Base-by-base conservation (phyloP, 768 basidiomycete species). In the Auricularia cornea region DNA sequence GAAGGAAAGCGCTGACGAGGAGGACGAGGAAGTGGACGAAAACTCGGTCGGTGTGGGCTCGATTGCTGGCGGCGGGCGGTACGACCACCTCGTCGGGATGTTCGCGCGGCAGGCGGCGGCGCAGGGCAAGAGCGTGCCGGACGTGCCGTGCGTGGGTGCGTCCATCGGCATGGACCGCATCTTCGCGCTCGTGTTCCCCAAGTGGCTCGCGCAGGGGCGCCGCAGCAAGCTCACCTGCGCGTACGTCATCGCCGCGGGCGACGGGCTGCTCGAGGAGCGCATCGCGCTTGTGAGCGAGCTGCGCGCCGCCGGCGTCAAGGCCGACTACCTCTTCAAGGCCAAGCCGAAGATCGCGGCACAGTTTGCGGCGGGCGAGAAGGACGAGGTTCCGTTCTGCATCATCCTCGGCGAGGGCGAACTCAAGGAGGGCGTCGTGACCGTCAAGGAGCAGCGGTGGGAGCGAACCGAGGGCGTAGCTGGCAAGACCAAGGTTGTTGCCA, bases 31-130 rank as follows among this genome's bases (percentile, higher is more conserved):
- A 68, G 77, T 94, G 40, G 96, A 98, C 74, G 96, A 98, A 72
- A 89, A 91, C 1, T 83, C 88, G 68, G 86, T 98, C 41, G 97
- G 97, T 23, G 94, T 98, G 2, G 97, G 97, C n/a, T 97, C 94
- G 16, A 96, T 99, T 73, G 97, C 95, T n/a, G 97, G 92, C 1
- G 97, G 97, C 12, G 97, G 97, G 10, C 83, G 97, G 35, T 99
- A 99, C 75, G 97, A 98, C 78, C 87, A 88, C 61, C 88, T 99
- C 28, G 96, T 99, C 1, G 89, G 91, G 32, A 84, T 94, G 79
- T 97, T 99, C 79, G 81, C 84, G n/a, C 79, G 87, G 0, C 89
- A 89, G 0, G 89, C 94, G 0, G 83, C 91, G 0, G 87, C 85
- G 2, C 86, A 87, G 60, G 70, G 70, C 12, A 85, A 84, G 72